These are phyloP conservation scores for Penicillium tannophilum DNA, from an alignment of 495 filamentous ascomycete genomes.

Conservation along the genomic window DNA sequence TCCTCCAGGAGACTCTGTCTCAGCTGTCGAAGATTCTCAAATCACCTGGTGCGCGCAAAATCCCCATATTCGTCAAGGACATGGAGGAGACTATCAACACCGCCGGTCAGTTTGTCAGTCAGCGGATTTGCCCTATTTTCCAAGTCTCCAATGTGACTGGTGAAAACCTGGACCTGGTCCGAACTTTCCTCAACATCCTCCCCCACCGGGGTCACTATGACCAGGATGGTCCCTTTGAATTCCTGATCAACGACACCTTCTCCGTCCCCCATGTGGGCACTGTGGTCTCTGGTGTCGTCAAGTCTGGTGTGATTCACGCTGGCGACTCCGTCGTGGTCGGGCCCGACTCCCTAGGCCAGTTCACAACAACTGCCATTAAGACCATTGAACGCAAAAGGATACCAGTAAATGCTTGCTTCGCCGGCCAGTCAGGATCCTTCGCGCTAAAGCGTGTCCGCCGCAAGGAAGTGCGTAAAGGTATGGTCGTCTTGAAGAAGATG, in stretches of 20 bases:
- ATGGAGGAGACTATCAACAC: slow-evolving; percentile 92
- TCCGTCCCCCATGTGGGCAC: slow-evolving; percentile 98
- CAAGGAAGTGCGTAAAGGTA: slow-evolving; percentile 96
- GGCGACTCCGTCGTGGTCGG: slow-evolving; percentile 90
- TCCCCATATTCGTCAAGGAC: slow-evolving; percentile 95
- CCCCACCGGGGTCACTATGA: slow-evolving; percentile 95
- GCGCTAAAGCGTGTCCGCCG: slow-evolving; percentile 81
- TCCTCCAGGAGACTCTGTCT: slow-evolving; percentile 90
- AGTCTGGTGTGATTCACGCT: slow-evolving; percentile 78
- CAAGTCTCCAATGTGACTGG: slow-evolving; percentile 98
- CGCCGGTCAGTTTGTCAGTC: slow-evolving; percentile 92
- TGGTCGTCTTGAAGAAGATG: slow-evolving; percentile 90
- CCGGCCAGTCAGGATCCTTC: slow-evolving; percentile 91
- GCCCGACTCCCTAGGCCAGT: slow-evolving; percentile 89
- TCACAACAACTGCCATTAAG: slow-evolving; percentile 84
- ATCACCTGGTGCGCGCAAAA: slow-evolving; percentile 89
- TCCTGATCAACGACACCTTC: slow-evolving; percentile 96
- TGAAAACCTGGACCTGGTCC: slow-evolving; percentile 75
- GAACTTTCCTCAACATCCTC: slow-evolving; percentile 92
- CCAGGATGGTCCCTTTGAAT: slow-evolving; percentile 85
- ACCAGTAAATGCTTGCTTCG: slow-evolving; percentile 82
- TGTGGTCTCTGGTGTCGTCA: slow-evolving; percentile 92
- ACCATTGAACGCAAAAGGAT: slow-evolving; percentile 97
- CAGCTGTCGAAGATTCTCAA: slow-evolving; percentile 92
- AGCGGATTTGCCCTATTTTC: slow-evolving; percentile 95